Percentiles rank a stretch among this genome's conserved stretches.
Conservation (phyloP, 2,329 filamentous ascomycete genomes). For the Ophiobolus disseminans region DNA sequence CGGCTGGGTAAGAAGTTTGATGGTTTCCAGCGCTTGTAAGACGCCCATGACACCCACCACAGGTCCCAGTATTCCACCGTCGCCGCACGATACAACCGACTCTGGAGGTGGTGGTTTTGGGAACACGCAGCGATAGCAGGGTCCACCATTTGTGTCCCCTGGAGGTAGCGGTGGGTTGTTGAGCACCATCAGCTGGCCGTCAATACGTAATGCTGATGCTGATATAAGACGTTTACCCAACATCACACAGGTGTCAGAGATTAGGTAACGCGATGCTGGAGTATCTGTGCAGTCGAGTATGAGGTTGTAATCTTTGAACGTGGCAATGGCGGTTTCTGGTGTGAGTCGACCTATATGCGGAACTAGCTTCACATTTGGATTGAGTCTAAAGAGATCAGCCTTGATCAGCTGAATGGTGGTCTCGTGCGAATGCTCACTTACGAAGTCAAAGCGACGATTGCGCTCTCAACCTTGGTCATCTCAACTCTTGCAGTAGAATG, state of each 20-base stretch:
- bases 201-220: conserved; percentile 85
- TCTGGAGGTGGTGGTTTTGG: conserved; percentile 84
- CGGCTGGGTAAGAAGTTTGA: conserved; percentile 74
- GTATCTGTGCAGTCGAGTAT: conserved; percentile 96
- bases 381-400: conserved; percentile 62
- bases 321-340: conserved; percentile 69
- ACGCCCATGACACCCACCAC: conserved; percentile 95
- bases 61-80: conserved; percentile 90
- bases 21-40: conserved; percentile 85
- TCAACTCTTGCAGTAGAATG: conserved; percentile 76
- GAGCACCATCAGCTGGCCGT: conserved; percentile 87
- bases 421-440: conserved; percentile 39
- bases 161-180: conserved; percentile 76
- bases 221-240: conserved; percentile 82
- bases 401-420: conserved; percentile 6
- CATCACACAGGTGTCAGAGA: conserved; percentile 87
- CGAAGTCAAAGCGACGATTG: conserved; percentile 52
- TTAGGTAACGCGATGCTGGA: conserved; percentile 87
- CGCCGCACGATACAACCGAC: conserved; percentile 84
- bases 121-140: conserved; percentile 94
- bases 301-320: conserved; percentile 77
- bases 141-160: conserved; percentile 68
- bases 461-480: conserved; percentile 81
- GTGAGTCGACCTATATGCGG: conserved; percentile 70
- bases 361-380: conserved; percentile 72